Percentiles rank a stretch among this genome's conserved stretches.
phyloP scores from a whole-genome alignment of 2,329 filamentous ascomycete genomes.

The Fusarium illudens region DNA sequence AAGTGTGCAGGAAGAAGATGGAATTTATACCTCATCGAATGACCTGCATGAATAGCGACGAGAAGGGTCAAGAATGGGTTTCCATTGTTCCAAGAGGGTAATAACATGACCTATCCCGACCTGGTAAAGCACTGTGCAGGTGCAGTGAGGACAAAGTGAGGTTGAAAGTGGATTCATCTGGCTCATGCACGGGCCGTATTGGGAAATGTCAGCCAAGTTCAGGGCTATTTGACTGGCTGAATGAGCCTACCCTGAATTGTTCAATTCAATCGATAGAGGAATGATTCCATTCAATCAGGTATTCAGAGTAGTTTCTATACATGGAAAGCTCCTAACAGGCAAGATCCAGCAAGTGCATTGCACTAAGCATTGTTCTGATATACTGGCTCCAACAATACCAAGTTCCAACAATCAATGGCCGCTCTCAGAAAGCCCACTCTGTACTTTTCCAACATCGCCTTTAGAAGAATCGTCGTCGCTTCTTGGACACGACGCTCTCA shows the following conservation, averaged over 20 bases:
- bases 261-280: neutral
- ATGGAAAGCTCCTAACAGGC: neutral
- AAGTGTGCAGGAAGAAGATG: neutral
- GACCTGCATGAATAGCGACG: too few species aligned
- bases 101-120: neutral
- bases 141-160: neutral
- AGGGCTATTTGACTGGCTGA: constrained; percentile 9
- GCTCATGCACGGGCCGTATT: constrained; percentile 8
- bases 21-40: neutral
- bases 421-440: too few species aligned
- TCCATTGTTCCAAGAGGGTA: neutral
- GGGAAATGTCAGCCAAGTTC: constrained; percentile 5
- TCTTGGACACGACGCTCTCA: constrained; percentile 12
- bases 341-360: neutral
- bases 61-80: neutral
- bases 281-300: neutral
- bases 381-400: neutral
- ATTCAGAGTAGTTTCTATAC: neutral
- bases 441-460: neutral
- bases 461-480: constrained; percentile 33
- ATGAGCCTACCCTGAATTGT: constrained; percentile 1
- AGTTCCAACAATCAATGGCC: neutral
- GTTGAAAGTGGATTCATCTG: constrained; percentile 14
- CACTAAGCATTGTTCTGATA: neutral
- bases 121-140: neutral